These are phyloP conservation scores for Kitagawia praeruptora DNA, from an alignment of 129 eudicot species.

Conservation along the genomic window DNA sequence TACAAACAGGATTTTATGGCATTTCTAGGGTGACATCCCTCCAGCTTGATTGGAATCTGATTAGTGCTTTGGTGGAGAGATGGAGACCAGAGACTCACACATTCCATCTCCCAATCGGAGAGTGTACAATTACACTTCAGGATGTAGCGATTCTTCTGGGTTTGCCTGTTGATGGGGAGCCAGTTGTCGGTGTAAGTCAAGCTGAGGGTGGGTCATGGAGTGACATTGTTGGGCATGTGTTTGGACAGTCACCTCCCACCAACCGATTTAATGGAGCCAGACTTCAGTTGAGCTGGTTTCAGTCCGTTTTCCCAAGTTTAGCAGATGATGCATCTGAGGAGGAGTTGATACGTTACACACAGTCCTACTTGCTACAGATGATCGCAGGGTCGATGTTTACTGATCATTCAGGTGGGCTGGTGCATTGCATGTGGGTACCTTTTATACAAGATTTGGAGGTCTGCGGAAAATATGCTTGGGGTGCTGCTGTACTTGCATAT, in stretches of 20 bases:
- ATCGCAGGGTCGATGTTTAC: conserved; percentile 3
- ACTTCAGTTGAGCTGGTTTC: conserved; percentile 8
- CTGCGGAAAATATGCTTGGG: conserved; percentile 9
- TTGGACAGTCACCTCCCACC: conserved; percentile 4
- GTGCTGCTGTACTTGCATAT: conserved; percentile 10
- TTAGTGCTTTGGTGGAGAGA: conserved; percentile 9
- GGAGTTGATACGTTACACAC: conserved; percentile 4
- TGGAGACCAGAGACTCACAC: conserved; percentile 9
- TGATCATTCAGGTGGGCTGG: conserved; percentile 5
- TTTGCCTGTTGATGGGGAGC: conserved; percentile 1
- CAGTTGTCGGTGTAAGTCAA: conserved; percentile 5
- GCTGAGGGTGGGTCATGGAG: conserved; percentile 2
- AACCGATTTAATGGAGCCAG: conserved; percentile 5
- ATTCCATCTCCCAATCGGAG: neutral
- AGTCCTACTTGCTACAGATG: conserved; percentile 2
- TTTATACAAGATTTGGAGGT: neutral
- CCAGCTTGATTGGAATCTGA: conserved; percentile 6
- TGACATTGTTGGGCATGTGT: conserved; percentile 1
- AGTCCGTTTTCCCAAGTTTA: neutral
- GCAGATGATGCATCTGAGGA: conserved; percentile 10
- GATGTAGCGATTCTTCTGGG: conserved; percentile 1
- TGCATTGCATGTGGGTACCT: conserved; percentile 9
- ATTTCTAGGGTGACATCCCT: conserved; percentile 5
- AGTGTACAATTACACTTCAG: conserved; percentile 9
- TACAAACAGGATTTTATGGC: neutral